Conservation (phyloP, 202 grass and related monocot genomes). For the Setaria italica region DNA sequence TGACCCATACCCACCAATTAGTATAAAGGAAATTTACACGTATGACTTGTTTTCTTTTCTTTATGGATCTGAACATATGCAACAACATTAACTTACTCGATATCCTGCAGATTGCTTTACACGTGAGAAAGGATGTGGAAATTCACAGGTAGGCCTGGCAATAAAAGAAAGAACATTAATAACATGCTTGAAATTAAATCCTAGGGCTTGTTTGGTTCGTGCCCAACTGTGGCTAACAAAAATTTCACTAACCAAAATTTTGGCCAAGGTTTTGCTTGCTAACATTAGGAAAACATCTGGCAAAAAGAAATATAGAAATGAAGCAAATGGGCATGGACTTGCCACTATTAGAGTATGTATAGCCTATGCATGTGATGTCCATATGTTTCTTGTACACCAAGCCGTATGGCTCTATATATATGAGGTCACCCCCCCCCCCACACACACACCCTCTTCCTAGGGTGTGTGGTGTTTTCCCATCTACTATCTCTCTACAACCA, state of each 20-base stretch:
- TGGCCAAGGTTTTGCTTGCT: background rate
- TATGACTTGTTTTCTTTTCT: background rate
- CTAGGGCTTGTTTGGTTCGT: background rate
- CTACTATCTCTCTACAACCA: no score
- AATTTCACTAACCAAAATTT: background rate
- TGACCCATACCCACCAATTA: background rate
- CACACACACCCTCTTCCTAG: no score
- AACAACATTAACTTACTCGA: constrained; percentile 61
- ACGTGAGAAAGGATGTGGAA: constrained; percentile 92
- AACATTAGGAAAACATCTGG: background rate
- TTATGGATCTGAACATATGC: constrained; percentile 8
- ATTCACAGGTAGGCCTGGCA: constrained; percentile 91
- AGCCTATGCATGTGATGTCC: no score
- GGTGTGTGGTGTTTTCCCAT: no score
- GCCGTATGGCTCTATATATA: no score
- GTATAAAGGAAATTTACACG: background rate
- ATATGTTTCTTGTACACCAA: no score
- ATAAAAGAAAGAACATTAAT: constrained; percentile 33
- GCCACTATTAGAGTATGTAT: background rate
- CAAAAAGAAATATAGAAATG: background rate
- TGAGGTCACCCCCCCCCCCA: no score
- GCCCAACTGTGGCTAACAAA: background rate
- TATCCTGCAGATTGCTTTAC: constrained; percentile 87
- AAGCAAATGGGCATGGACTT: background rate
- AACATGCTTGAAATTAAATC: background rate